These are phyloP conservation scores for Exobasidium rhododendri DNA, from an alignment of 1,284 basidiomycete genomes.

Conservation along the genomic window DNA sequence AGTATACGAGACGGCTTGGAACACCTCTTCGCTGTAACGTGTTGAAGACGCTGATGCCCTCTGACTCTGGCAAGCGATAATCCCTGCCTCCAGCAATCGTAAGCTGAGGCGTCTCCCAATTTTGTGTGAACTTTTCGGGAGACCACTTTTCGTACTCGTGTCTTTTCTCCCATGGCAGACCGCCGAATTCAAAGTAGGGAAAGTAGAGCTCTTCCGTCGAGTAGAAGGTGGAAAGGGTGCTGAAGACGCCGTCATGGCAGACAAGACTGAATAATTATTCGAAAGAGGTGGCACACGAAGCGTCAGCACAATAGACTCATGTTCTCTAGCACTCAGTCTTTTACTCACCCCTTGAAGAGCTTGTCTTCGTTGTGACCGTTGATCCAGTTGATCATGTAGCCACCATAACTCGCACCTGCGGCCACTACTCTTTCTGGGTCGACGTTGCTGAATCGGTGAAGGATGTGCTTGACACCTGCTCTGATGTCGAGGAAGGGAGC, in stretches of 20 bases:
- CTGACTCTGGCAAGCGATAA: constrained; percentile 26
- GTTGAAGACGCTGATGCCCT: constrained; percentile 36
- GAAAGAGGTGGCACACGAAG: too few relatives aligned
- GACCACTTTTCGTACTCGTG: constrained; percentile 2
- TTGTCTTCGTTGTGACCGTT: constrained; percentile 45
- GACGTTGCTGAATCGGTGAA: constrained; percentile 13
- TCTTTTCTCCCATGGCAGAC: constrained; percentile 24
- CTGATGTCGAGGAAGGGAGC: constrained; percentile 29
- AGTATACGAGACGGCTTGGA: constrained; percentile 34
- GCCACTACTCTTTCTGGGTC: constrained; percentile 35
- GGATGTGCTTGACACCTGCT: constrained; percentile 26
- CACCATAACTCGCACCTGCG: constrained; percentile 34
- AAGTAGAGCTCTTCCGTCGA: constrained; percentile 48
- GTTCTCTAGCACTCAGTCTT: too few relatives aligned
- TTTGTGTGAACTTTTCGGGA: constrained; percentile 13
- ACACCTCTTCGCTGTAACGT: constrained; percentile 36
- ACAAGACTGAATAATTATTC: constrained; percentile 19
- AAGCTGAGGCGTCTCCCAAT: constrained; percentile 43
- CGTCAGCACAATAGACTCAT: too few relatives aligned
- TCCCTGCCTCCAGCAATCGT: constrained; percentile 40
- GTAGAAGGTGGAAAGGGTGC: constrained; percentile 21
- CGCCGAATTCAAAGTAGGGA: constrained; percentile 37
- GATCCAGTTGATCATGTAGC: constrained; percentile 43
- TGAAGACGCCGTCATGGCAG: constrained; percentile 43
- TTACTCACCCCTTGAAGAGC: constrained; percentile 31